Evolutionary conservation across 257 asterid genomes (phyloP).

Genomic region (Handroanthus guayacan): DNA sequence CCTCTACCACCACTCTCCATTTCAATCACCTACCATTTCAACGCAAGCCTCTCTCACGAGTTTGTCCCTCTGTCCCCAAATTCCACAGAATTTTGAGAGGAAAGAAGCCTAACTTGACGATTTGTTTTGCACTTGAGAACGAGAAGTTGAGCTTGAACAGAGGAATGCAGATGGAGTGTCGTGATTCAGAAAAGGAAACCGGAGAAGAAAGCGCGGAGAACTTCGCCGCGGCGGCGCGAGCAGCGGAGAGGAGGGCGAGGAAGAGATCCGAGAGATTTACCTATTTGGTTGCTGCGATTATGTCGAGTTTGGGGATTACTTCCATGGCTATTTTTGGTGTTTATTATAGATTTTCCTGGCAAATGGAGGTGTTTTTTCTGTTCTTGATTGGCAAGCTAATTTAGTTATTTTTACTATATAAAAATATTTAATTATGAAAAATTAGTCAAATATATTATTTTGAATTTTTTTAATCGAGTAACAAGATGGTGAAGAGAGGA

Average conservation of each 20-base stretch:
- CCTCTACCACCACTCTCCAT: constrained; percentile 33
- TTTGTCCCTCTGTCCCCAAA: constrained; percentile 35
- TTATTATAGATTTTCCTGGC: constrained; percentile 74
- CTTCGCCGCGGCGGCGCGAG: constrained; percentile 16
- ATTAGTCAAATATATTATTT: too few relatives aligned
- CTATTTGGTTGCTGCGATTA: constrained; percentile 74
- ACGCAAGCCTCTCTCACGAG: constrained; percentile 36
- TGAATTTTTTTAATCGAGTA: too few relatives aligned
- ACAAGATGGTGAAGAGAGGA: too few relatives aligned
- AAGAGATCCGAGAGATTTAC: constrained; percentile 75
- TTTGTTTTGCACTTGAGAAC: constrained; percentile 49
- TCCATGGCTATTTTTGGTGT: constrained; percentile 71
- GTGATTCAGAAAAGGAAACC: constrained; percentile 13
- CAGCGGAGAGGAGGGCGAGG: constrained; percentile 57
- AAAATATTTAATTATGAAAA: too few relatives aligned
- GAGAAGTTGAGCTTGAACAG: constrained; percentile 39
- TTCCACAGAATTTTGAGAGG: constrained; percentile 25
- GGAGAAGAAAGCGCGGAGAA: constrained; percentile 51
- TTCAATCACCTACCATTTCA: constrained; percentile 42
- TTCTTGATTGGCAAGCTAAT: neutral
- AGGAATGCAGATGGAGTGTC: constrained; percentile 2
- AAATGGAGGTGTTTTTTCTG: constrained; percentile 71
- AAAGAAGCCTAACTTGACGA: constrained; percentile 44
- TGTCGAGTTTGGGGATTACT: constrained; percentile 77
- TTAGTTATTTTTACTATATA: too few relatives aligned